Base-by-base conservation (phyloP, 1,139 yeast genomes). In the Zygosaccharomyces sapae region DNA sequence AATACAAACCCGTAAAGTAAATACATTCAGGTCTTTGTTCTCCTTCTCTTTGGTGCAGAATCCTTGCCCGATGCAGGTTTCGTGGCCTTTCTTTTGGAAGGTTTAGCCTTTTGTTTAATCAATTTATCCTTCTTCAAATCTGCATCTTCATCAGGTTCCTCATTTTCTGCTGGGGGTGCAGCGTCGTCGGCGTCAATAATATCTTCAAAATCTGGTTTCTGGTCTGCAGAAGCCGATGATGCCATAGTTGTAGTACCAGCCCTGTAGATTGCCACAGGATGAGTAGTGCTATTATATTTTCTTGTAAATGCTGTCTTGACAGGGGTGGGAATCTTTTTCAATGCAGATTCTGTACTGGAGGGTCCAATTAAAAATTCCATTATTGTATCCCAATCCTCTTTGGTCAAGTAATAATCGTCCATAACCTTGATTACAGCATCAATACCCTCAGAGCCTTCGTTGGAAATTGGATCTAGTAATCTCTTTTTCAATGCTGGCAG, bases 331-430 rank as follows among this genome's bases (percentile, higher is more conserved):
- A 94, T 75, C 55, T 78, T 76, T 65, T 86, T 86, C 42, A 79
- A 59, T 8, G 71, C 55, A 1, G 66, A 62, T 2, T 74, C 77
- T 33, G 80, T 77, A 29, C 72, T 68, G 18, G 70, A 73, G 2
- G 71, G 70, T 0, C 95, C 95, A 12, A 89, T 82, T 19, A 88
- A 83, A 54, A 89, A 78, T 53, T 89, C 97, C 75, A 87, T 71
- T 16, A 94, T 71, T 27, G 76, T 77, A 60, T 90, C 97, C 89
- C 95, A 92, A 67, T 92, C 97, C 50, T 90, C 96, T 59, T 80
- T 84, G 8, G 95, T 86, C 38, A 94, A 66, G 62, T 79, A 92
- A 65, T 94, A 92, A 33, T 79, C 73, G 66, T 92, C 98, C 86
- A 92, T 77, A 1, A 79, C 59, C 10, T 72, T 73, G 41, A 92